Evolutionary conservation across 768 basidiomycete species (phyloP).

Genomic region (Pisolithus marmoratus): DNA sequence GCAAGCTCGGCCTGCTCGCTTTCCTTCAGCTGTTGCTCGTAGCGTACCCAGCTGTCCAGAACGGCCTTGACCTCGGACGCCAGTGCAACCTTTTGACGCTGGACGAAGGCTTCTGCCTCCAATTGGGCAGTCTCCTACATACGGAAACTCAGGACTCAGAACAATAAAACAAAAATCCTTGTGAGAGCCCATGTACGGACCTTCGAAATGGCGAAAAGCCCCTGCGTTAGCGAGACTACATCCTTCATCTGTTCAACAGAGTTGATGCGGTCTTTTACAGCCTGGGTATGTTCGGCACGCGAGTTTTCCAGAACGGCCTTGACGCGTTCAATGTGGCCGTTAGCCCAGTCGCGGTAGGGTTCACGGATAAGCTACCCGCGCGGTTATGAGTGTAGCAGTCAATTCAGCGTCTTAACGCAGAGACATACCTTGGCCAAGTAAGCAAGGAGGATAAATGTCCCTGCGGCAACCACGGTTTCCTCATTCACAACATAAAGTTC

Average conservation of each 20-base stretch:
- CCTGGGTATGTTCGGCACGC: conserved; percentile 85
- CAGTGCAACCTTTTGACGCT: conserved; percentile 82
- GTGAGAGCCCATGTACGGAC: conserved; percentile 30
- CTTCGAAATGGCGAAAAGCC: conserved; percentile 90
- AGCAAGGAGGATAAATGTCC: conserved; percentile 76
- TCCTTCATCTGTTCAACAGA: conserved; percentile 94
- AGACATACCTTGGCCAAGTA: conserved; percentile 72
- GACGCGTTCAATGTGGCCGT: conserved; percentile 80
- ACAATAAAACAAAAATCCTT: not conserved
- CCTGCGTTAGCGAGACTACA: conserved; percentile 85
- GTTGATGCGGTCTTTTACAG: conserved; percentile 89
- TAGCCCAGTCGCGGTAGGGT: conserved; percentile 92
- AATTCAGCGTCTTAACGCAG: not conserved
- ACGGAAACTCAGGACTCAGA: not conserved
- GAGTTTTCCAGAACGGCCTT: conserved; percentile 74
- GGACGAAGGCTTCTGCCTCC: conserved; percentile 85
- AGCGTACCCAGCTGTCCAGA: conserved; percentile 97
- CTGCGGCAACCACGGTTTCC: conserved; percentile 85
- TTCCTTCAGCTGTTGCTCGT: conserved; percentile 95
- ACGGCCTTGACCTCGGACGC: conserved; percentile 89
- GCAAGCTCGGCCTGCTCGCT: conserved; percentile 92
- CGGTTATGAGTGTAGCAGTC: conserved; percentile 12
- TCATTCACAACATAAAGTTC: conserved; percentile 98
- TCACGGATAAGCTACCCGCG: conserved; percentile 59
- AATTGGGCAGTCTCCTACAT: conserved; percentile 83